Conservation (phyloP, 2,329 filamentous ascomycete genomes). For the Aspergillus awamori region DNA sequence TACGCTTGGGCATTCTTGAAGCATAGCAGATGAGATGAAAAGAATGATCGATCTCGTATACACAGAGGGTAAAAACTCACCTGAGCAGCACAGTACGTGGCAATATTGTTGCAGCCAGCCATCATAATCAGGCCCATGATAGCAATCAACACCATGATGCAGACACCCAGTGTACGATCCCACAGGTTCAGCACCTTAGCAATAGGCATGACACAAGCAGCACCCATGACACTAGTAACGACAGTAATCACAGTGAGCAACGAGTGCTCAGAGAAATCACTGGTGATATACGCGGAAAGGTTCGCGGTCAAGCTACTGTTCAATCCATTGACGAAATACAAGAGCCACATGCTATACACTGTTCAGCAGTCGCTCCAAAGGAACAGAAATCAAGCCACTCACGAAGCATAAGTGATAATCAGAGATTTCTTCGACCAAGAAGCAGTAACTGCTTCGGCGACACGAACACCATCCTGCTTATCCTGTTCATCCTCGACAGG, state of each 20-base stretch:
- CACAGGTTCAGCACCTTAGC: conserved; percentile 66
- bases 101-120: conserved; percentile 62
- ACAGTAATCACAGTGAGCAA: conserved; percentile 57
- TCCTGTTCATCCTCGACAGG: not conserved
- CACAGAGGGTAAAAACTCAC: conserved; percentile 7
- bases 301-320: conserved; percentile 42
- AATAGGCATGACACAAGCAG: conserved; percentile 61
- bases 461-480: conserved; percentile 42
- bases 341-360: conserved; percentile 43
- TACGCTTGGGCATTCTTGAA: not conserved
- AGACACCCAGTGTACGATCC: conserved; percentile 62
- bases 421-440: conserved; percentile 48
- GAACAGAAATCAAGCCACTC: conserved; percentile 17
- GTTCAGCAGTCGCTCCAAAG: not conserved
- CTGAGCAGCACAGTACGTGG: conserved; percentile 65
- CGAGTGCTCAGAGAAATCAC: conserved; percentile 56
- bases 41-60: not conserved
- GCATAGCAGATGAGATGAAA: no score
- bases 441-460: conserved; percentile 49
- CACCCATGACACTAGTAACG: conserved; percentile 58
- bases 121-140: conserved; percentile 62
- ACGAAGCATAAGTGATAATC: conserved; percentile 44
- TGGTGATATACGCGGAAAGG: conserved; percentile 56
- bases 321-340: conserved; percentile 47
- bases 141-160: conserved; percentile 51